Conservation (phyloP, 768 basidiomycete species). For the Boletus rubroflammeus region DNA sequence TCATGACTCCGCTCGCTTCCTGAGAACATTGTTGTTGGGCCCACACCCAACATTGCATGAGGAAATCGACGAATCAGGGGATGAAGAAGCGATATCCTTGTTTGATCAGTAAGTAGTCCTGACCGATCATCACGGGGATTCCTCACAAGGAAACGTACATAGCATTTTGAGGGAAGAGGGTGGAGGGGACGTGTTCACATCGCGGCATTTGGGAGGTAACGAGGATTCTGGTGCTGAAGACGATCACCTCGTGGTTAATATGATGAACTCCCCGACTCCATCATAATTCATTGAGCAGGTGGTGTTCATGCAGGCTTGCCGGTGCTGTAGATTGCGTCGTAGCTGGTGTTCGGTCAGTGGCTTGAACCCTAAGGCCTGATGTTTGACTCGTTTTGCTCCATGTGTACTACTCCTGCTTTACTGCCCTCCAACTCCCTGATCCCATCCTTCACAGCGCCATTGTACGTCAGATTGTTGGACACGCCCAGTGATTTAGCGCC, state of each 20-base stretch:
- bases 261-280: constrained; percentile 21
- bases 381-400: constrained; percentile 2
- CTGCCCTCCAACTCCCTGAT: background rate
- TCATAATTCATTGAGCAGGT: constrained; percentile 10
- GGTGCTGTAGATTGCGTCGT: constrained; percentile 11
- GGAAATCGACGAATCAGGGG: constrained; percentile 28
- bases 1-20: constrained; percentile 36
- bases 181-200: constrained; percentile 49
- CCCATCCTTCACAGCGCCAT: background rate
- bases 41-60: constrained; percentile 28
- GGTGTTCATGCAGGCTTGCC: constrained; percentile 4
- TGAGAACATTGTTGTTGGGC: constrained; percentile 35
- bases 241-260: constrained; percentile 19
- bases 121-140: background rate
- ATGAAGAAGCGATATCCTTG: constrained; percentile 56
- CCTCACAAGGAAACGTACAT: constrained; percentile 9
- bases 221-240: constrained; percentile 26
- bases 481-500: constrained; percentile 6
- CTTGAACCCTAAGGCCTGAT: constrained; percentile 9
- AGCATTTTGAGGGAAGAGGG: constrained; percentile 64
- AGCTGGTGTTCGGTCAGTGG: background rate
- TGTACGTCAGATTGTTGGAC: background rate
- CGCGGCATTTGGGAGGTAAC: constrained; percentile 38
- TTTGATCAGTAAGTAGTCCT: constrained; percentile 68
- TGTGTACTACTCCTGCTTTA: background rate